phyloP scores from a whole-genome alignment of 306 rosid genomes.

The Astragalus glycyphyllos region DNA sequence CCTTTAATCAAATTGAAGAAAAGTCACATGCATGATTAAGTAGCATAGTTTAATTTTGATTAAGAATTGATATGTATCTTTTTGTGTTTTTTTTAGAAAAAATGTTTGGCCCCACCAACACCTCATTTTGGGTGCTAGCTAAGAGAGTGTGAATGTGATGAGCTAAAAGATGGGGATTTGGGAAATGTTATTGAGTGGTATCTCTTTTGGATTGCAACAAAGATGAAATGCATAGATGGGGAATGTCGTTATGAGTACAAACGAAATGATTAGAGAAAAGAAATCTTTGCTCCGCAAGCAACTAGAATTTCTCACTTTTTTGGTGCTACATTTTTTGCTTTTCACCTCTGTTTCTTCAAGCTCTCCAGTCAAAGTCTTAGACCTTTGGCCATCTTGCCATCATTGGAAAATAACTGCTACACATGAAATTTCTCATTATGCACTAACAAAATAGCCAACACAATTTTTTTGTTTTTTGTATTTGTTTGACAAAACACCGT shows the following conservation, averaged over 20 bases:
- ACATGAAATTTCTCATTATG: slow-evolving; percentile 54
- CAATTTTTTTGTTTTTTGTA: no score
- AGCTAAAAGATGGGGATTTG: slow-evolving; percentile 39
- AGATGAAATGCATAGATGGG: slow-evolving; percentile 50
- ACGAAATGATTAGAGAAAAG: slow-evolving; percentile 55
- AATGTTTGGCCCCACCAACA: slow-evolving; percentile 36
- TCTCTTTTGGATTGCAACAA: slow-evolving; percentile 50
- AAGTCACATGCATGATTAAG: slow-evolving; percentile 14
- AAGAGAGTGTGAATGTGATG: slow-evolving; percentile 31
- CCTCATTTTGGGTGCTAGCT: slow-evolving; percentile 41
- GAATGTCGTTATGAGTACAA: slow-evolving; percentile 56
- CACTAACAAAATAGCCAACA: slow-evolving; percentile 36
- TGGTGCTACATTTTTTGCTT: slow-evolving; percentile 39
- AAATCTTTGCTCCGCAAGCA: slow-evolving; percentile 62
- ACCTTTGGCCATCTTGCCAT: slow-evolving; percentile 51
- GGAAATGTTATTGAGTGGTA: slow-evolving; percentile 44
- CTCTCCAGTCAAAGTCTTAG: slow-evolving; percentile 54
- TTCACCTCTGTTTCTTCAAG: slow-evolving; percentile 40
- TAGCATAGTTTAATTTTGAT: slow-evolving; percentile 14
- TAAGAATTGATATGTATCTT: slow-evolving; percentile 22
- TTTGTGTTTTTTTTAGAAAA: background rate
- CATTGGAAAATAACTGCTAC: slow-evolving; percentile 67
- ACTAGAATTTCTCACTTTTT: slow-evolving; percentile 57
- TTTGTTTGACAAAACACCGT: no score
- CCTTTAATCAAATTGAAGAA: slow-evolving; percentile 19